phyloP scores from a whole-genome alignment of 1,139 yeast species.

The Kodamaea plutei region DNA sequence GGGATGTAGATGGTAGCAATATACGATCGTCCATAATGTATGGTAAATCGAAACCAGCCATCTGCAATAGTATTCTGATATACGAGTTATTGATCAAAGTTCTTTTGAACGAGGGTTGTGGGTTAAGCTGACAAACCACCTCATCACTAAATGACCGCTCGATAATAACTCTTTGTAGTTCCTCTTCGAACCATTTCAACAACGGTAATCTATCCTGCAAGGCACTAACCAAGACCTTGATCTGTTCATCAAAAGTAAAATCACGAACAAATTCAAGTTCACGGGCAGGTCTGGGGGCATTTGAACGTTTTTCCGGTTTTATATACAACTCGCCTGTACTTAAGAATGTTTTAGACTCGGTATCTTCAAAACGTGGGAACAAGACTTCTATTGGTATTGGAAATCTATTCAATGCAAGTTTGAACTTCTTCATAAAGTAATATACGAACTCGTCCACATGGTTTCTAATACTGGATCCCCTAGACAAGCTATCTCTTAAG shows the following conservation, averaged over 20 bases:
- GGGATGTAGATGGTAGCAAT: constrained; percentile 19
- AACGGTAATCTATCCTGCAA: constrained; percentile 41
- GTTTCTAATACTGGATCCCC: constrained; percentile 38
- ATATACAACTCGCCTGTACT: constrained; percentile 49
- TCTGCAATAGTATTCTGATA: constrained; percentile 28
- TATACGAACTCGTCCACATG: constrained; percentile 66
- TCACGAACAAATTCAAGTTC: constrained; percentile 37
- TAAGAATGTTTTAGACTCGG: constrained; percentile 33
- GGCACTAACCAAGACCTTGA: constrained; percentile 47
- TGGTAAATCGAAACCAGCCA: constrained; percentile 40
- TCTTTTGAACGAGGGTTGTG: constrained; percentile 20
- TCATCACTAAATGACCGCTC: constrained; percentile 17
- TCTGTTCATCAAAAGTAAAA: constrained; percentile 32
- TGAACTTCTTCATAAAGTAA: constrained; percentile 64
- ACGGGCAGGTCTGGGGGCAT: constrained; percentile 27
- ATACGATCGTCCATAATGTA: constrained; percentile 32
- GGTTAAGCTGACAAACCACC: constrained; percentile 14
- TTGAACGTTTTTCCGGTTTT: constrained; percentile 18
- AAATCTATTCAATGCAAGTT: constrained; percentile 43
- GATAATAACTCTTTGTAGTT: constrained; percentile 29
- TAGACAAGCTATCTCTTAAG: constrained; percentile 30
- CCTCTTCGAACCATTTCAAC: constrained; percentile 41
- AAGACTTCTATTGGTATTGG: constrained; percentile 66
- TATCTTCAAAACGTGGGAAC: constrained; percentile 57
- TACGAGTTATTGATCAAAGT: constrained; percentile 34